These are phyloP conservation scores for Sarocladiaceae sp. DNA, from an alignment of 2,329 filamentous ascomycete genomes.

Conservation along the genomic window DNA sequence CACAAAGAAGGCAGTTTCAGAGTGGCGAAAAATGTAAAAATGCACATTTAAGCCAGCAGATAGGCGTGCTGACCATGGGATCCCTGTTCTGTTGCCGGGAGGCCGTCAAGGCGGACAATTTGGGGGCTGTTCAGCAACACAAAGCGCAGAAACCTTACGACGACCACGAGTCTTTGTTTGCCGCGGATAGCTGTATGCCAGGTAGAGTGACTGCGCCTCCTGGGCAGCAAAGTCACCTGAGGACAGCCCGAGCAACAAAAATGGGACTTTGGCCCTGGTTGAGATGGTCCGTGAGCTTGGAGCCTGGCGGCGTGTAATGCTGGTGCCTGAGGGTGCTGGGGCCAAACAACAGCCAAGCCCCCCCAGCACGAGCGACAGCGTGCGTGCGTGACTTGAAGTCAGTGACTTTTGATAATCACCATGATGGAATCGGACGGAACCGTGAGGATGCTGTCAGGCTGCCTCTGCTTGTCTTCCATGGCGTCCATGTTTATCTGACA, in stretches of 20 bases:
- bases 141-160: too few relatives aligned
- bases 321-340: neutral
- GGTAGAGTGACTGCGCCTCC: neutral
- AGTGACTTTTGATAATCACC: too few relatives aligned
- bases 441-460: neutral
- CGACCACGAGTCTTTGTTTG: too few relatives aligned
- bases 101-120: neutral
- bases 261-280: neutral
- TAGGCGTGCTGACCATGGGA: too few relatives aligned
- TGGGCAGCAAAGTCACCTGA: too few relatives aligned
- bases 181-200: neutral
- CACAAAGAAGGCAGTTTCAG: neutral
- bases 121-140: too few relatives aligned
- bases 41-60: neutral
- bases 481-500: too few relatives aligned
- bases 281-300: neutral
- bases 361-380: too few relatives aligned
- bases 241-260: neutral
- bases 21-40: constrained; percentile 1
- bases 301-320: neutral
- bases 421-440: neutral
- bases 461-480: neutral
- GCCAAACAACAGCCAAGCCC: neutral
- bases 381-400: too few relatives aligned
- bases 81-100: too few relatives aligned